Evolutionary conservation across 2,329 filamentous ascomycete genomes (phyloP), one percentile per base, ranked within the genome.

Genomic region (Alternaria viburni): DNA sequence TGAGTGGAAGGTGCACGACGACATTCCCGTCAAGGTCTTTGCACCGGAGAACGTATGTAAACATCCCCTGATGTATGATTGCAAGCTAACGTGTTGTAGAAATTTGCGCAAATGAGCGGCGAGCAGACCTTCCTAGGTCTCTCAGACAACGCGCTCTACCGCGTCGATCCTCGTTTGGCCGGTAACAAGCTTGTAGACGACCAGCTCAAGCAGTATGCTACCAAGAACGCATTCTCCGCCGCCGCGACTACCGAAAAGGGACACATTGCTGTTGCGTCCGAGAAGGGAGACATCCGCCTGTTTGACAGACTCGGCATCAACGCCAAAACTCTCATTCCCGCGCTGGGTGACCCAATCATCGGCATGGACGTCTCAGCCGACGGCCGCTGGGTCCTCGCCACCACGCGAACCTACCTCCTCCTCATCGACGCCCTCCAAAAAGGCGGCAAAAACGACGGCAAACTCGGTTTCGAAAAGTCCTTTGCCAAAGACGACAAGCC

Each of bases 1-100:
- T 75, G 96, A 99, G 81, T 99, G 96, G 96, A 97, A 97, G 73
- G 88, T 99, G 13, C 95, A 99, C 76, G 95, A 99, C 66, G 93
- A 98, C 77, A 97, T 99, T 59, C 91, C 93, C 0, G 92, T 98
- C 65, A 89, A 92, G 58, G 96, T 90, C 10, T 98, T 98, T 80
- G 93, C 93, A 0, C 96, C 96, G 0, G 94, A 97, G 80, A 97
- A 91, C 63, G 86, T 88, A 81, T 79, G 84, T 79, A 9, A 4
- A 32, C 2, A 9, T 13, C 4, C 26, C 21, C 36, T 8, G 6
- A 26, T 36, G 9, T 15, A 10, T 19, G 12, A 60, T 26, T 36
- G 44, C 6, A 15, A 58, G 49, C 73, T 78, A 70, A 81, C 76
- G 64, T 7, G n/a, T 10, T 23, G 10, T 59, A 88, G 87, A 99